Base-by-base conservation (phyloP, 192 early-diverging fungal species). In the Entomortierella lignicola region DNA sequence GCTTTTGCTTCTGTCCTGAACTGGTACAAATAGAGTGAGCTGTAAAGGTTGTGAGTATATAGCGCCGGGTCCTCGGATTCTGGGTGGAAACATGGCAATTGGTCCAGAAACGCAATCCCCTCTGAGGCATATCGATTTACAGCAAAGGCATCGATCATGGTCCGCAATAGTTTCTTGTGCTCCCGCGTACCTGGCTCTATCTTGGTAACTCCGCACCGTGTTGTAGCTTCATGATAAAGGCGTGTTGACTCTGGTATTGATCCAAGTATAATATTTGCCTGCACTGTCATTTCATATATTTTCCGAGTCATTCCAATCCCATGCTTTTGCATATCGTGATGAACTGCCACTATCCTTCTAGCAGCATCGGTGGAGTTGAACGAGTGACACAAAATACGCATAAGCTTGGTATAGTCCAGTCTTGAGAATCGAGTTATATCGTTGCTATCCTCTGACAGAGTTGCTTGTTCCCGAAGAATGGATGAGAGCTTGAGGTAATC, bases 101-200 rank as follows among this genome's bases (percentile, higher is more conserved):
- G 41, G 42, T 72, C 72, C 29, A 74, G 23, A 39, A 74, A 74
- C 20, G 51, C 51, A 48, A 66, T 60, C 26, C 72, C 72, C 1
- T 74, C 30, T 5, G 27, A 18, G 21, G 27, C 23, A 27, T 41
- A 8, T 18, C 48, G 50, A 30, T 61, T 74, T 18, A 42, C 39
- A 0, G 41, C 52, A 55, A 74, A 74, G 1, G 56, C 72, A 47
- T 74, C 63, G 10, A 61, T 42, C 51, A 74, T 66, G 5, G 59
- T 48, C 56, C 52, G 29, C 8, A 74, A 17, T 1, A 74, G 0
- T 42, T 39, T 44, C 25, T 50, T 66, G 32, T 79, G 62, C 30
- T 79, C 30, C 1, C 21, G 0, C 5, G 67, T 39, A 5, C 55
- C 57, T 5, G 20, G 18, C 23, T 27, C 27, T 20, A 31, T 32